A percentile compares a stretch with the other conserved stretches of the same genome.
These are phyloP conservation scores for Chrysosporium keratinophilum DNA, from an alignment of 2,329 filamentous ascomycete genomes.

Conservation along the genomic window DNA sequence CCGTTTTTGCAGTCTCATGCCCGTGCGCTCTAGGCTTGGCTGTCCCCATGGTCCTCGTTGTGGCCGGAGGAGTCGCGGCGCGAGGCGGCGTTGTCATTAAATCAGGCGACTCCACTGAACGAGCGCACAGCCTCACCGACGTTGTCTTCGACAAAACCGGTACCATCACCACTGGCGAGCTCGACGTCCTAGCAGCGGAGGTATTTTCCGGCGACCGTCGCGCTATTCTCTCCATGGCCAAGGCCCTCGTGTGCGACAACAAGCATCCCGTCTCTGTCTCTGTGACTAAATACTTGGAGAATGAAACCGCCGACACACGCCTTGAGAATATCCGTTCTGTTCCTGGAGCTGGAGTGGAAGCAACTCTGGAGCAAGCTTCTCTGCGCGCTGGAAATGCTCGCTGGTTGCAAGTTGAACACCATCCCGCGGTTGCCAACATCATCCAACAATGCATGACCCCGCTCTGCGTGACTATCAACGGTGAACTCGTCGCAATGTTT, in stretches of 20 bases:
- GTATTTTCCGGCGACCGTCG: slow-evolving; percentile 17
- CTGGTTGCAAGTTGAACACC: slow-evolving; percentile 29
- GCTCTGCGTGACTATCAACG: slow-evolving; percentile 48
- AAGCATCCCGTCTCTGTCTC: slow-evolving; percentile 46
- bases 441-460: slow-evolving; percentile 39
- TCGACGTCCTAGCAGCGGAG: slow-evolving; percentile 30
- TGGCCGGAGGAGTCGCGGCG: slow-evolving; percentile 58
- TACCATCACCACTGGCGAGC: slow-evolving; percentile 49
- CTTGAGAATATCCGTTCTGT: slow-evolving; percentile 19
- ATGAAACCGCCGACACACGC: slow-evolving; percentile 3
- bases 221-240: slow-evolving; percentile 22
- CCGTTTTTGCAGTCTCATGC: slow-evolving; percentile 64
- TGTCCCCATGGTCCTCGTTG: slow-evolving; percentile 68
- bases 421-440: slow-evolving; percentile 26
- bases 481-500: slow-evolving; percentile 38
- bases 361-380: slow-evolving; percentile 9
- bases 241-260: slow-evolving; percentile 35
- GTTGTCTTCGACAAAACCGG: slow-evolving; percentile 71
- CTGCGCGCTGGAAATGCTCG: slow-evolving; percentile 25
- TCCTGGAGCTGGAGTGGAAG: slow-evolving; percentile 26
- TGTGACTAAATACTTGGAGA: slow-evolving; percentile 35
- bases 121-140: slow-evolving; percentile 48
- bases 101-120: slow-evolving; percentile 53
- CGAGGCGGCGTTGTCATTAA: slow-evolving; percentile 59
- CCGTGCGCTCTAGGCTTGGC: slow-evolving; percentile 67